These are phyloP conservation scores for Aspergillus bombycis DNA, from an alignment of 2,329 filamentous ascomycete genomes.

Conservation along the genomic window DNA sequence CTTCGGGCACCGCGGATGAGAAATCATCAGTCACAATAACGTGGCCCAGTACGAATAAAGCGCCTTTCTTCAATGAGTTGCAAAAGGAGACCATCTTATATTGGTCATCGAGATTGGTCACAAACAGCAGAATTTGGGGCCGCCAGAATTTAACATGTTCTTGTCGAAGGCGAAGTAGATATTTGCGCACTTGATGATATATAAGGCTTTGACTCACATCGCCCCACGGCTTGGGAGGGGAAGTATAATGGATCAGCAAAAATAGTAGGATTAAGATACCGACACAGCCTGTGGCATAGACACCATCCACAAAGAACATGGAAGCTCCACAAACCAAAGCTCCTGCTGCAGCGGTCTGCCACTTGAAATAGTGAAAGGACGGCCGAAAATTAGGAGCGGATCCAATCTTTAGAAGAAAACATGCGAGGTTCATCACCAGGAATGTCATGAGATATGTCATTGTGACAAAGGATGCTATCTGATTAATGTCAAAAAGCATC, in stretches of 20 bases:
- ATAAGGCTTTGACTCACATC: conserved; percentile 89
- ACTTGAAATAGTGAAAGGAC: conserved; percentile 86
- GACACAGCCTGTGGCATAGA: conserved; percentile 77
- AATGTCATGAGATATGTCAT: conserved; percentile 95
- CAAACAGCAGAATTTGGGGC: conserved; percentile 80
- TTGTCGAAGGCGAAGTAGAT: conserved; percentile 77
- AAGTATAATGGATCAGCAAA: conserved; percentile 80
- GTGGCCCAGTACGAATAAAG: conserved; percentile 81
- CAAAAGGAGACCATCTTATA: conserved; percentile 87
- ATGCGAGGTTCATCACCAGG: conserved; percentile 83
- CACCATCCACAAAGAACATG: conserved; percentile 88
- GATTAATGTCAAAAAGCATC: conserved; percentile 81
- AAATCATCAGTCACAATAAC: conserved; percentile 88
- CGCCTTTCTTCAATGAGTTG: conserved; percentile 87
- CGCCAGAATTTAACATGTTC: conserved; percentile 95
- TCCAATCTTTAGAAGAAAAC: conserved; percentile 82
- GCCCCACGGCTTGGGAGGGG: conserved; percentile 85
- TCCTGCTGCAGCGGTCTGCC: conserved; percentile 76
- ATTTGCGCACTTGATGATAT: conserved; percentile 86
- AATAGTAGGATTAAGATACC: conserved; percentile 76
- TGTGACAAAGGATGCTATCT: conserved; percentile 85
- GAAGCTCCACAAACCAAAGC: conserved; percentile 75
- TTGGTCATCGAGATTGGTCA: conserved; percentile 80
- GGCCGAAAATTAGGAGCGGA: conserved; percentile 88
- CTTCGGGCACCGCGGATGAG: conserved; percentile 74